Percentiles rank a stretch among this genome's conserved stretches.
These are phyloP conservation scores for Ceraceosorus bombacis DNA, from an alignment of 1,284 basidiomycete genomes.

Conservation along the genomic window DNA sequence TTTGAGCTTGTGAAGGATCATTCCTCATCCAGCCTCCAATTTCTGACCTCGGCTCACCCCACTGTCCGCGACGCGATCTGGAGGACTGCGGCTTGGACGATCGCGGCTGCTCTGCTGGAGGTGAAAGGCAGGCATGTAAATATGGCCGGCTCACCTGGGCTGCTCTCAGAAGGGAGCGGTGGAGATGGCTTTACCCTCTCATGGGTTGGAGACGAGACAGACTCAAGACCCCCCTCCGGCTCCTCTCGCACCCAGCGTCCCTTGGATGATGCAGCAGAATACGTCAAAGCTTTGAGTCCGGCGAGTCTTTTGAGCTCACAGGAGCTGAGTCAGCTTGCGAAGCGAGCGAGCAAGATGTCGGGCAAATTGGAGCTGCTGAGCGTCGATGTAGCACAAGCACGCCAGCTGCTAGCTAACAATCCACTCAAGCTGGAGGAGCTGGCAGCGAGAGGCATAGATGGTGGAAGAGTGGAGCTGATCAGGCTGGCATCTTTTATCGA, in stretches of 20 bases:
- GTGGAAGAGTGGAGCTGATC: neutral
- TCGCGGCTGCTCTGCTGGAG: neutral
- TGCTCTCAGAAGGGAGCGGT: neutral
- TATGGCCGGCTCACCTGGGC: neutral
- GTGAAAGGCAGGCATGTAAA: neutral
- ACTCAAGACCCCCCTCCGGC: neutral
- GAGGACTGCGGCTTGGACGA: neutral
- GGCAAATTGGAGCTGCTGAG: neutral
- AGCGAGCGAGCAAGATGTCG: neutral
- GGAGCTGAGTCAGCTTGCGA: neutral
- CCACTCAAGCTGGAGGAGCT: slow-evolving; percentile 1
- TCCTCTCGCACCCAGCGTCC: neutral
- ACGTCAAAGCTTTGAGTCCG: neutral
- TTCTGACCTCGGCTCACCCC: neutral
- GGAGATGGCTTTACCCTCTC: neutral
- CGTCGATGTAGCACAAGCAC: neutral
- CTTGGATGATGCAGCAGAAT: neutral
- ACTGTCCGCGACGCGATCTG: neutral
- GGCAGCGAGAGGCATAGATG: neutral
- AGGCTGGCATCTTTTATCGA: neutral
- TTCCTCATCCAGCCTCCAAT: too few species aligned
- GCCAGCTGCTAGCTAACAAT: neutral
- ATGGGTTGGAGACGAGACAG: neutral
- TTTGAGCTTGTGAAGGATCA: too few species aligned
- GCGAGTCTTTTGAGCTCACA: neutral